Percentiles rank a stretch among this genome's conserved stretches.
Evolutionary conservation across 139 green algal species (phyloP).

Genomic region (Chara braunii): DNA sequence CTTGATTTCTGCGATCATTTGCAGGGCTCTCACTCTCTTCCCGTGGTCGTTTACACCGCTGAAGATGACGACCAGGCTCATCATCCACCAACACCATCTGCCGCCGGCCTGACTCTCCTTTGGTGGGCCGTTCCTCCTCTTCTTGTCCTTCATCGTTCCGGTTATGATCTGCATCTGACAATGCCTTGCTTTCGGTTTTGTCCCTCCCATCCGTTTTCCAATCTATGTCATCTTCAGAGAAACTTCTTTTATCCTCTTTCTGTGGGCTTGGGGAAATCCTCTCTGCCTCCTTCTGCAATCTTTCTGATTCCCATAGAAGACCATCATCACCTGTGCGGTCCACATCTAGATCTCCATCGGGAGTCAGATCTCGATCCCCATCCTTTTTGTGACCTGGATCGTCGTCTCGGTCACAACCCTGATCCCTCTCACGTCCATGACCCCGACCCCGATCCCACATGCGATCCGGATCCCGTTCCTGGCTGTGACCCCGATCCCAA

Average conservation of each 20-base stretch:
- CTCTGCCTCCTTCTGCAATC: neutral
- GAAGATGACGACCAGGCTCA: neutral
- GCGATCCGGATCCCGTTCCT: too few species aligned
- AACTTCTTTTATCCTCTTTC: neutral
- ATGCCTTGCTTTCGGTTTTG: neutral
- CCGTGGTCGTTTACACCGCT: neutral
- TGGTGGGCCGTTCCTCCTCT: neutral
- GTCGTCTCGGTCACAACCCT: too few species aligned
- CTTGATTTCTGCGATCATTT: neutral
- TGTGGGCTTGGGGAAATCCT: neutral
- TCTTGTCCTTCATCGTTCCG: neutral
- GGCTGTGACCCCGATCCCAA: too few species aligned
- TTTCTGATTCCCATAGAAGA: too few species aligned
- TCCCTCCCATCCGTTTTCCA: neutral
- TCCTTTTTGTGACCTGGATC: too few species aligned
- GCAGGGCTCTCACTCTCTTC: neutral
- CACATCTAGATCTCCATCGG: too few species aligned
- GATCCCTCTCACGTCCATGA: too few species aligned
- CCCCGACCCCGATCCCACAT: too few species aligned
- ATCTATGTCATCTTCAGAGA: neutral
- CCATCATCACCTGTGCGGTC: too few species aligned
- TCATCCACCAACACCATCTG: neutral
- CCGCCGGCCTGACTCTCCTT: neutral
- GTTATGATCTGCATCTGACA: neutral
- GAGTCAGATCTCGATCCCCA: too few species aligned